Evolutionary conservation across 306 rosid genomes (phyloP).

Genomic region (Lotus japonicus): DNA sequence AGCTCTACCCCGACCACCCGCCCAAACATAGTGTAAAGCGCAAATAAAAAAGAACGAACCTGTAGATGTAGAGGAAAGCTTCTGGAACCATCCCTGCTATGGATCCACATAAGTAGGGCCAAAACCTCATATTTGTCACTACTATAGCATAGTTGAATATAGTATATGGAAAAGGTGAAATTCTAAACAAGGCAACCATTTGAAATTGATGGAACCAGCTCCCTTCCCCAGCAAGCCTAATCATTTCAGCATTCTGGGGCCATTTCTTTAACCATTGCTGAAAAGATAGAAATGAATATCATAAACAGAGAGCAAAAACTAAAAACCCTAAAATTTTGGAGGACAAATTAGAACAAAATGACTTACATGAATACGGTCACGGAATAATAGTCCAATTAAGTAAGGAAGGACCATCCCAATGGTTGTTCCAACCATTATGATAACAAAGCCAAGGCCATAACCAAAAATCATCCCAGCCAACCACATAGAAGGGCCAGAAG

Average conservation of each 20-base stretch:
- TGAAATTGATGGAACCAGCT: constrained; percentile 87
- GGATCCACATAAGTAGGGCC: constrained; percentile 96
- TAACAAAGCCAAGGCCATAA: constrained; percentile 84
- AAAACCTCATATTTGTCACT: constrained; percentile 84
- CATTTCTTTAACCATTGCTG: constrained; percentile 92
- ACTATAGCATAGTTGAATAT: constrained; percentile 93
- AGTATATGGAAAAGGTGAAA: constrained; percentile 97
- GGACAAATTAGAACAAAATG: not conserved
- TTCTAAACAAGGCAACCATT: constrained; percentile 81
- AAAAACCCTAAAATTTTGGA: not conserved
- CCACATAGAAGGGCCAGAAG: constrained; percentile 99
- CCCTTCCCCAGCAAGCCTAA: constrained; percentile 94
- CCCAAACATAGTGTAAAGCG: not conserved
- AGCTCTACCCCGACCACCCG: not conserved
- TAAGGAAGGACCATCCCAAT: constrained; percentile 97
- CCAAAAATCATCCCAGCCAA: constrained; percentile 99
- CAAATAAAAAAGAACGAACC: constrained; percentile 39
- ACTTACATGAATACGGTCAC: constrained; percentile 88
- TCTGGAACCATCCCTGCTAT: constrained; percentile 97
- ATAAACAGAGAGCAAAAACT: not conserved
- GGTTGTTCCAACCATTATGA: constrained; percentile 96
- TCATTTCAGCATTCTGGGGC: constrained; percentile 85
- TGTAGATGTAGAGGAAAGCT: constrained; percentile 90
- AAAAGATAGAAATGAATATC: constrained; percentile 17
- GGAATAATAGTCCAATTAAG: constrained; percentile 72